Conservation (phyloP, 441 rosid species). For the Melastoma candidum region DNA sequence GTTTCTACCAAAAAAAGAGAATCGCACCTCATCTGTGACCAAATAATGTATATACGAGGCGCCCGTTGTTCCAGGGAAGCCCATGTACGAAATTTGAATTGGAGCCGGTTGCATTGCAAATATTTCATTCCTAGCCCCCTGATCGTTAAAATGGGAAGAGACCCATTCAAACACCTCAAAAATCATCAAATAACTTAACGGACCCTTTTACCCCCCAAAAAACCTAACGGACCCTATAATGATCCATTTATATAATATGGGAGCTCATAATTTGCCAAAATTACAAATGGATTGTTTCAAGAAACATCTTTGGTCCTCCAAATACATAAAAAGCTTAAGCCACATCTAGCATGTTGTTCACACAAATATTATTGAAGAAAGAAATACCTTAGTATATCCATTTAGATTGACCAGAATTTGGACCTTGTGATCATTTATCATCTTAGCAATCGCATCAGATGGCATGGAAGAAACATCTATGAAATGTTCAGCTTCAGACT, state of each 20-base stretch:
- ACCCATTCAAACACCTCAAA: neutral
- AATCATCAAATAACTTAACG: no score
- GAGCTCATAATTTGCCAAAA: no score
- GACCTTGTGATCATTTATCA: conserved; percentile 79
- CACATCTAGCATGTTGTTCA: no score
- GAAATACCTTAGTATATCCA: conserved; percentile 87
- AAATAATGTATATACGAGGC: conserved; percentile 89
- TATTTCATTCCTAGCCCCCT: conserved; percentile 99
- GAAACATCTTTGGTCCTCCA: neutral
- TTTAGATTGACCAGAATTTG: conserved; percentile 87
- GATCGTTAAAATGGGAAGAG: conserved; percentile 11
- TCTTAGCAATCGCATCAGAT: conserved; percentile 77
- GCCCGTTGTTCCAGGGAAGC: conserved; percentile 98
- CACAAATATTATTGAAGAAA: neutral
- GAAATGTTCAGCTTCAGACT: conserved; percentile 88
- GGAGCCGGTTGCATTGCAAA: conserved; percentile 99
- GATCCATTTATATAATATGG: no score
- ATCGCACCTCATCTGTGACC: conserved; percentile 87
- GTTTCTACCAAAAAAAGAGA: neutral
- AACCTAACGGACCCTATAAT: no score
- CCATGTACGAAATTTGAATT: conserved; percentile 98
- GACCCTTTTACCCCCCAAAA: no score
- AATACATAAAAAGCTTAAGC: no score
- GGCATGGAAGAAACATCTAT: conserved; percentile 85
- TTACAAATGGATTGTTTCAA: no score